Base-by-base conservation (phyloP, 1,284 basidiomycete genomes). In the Tausonia pullulans region DNA sequence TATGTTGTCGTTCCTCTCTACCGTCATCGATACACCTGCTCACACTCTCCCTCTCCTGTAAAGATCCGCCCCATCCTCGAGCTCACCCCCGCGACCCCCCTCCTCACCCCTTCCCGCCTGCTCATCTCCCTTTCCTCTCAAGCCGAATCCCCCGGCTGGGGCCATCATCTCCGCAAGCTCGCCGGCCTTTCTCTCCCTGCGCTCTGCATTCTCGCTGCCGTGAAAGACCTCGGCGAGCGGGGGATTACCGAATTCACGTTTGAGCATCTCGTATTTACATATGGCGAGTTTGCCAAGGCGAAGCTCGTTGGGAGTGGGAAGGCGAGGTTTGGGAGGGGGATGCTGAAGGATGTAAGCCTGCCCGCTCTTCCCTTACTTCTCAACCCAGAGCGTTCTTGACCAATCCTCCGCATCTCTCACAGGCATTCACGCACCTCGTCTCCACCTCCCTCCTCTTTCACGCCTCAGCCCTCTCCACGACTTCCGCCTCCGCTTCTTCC, bases 161-260 rank as follows among this genome's bases (percentile, higher is more conserved):
- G 73, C 5, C 52, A 64, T 11, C 64, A 65, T 27, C 57, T 67
- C 16, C 65, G 68, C 40, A 67, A 69, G 58, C 52, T 70, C 49
- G 10, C 44, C 69, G 73, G 72, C 44, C 69, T 78, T 3, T 71
- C 75, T 1, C 74, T 76, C n/a, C 76, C 76, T 0, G 70, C 72
- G 8, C 65, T 76, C 39, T 72, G 72, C 8, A 68, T 77, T 4
- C 69, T 78, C 45, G 74, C 77, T 64, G 73, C 77, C 43, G 61
- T 84, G 83, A 70, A 94, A 79, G 67, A 90, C 82, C 71, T 91
- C 83, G 65, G 84, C 77, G 71, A 91, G 75, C 74, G 86, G 81
- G 73, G 88, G 80, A 58, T 80, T 78, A 75, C 91, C 85, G 70
- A 77, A 60, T 78, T 78, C 70, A 76, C 74, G 58, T 74, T 77